Evolutionary conservation across 1,284 basidiomycete genomes (phyloP).

Genomic region (Moesziomyces antarcticus): DNA sequence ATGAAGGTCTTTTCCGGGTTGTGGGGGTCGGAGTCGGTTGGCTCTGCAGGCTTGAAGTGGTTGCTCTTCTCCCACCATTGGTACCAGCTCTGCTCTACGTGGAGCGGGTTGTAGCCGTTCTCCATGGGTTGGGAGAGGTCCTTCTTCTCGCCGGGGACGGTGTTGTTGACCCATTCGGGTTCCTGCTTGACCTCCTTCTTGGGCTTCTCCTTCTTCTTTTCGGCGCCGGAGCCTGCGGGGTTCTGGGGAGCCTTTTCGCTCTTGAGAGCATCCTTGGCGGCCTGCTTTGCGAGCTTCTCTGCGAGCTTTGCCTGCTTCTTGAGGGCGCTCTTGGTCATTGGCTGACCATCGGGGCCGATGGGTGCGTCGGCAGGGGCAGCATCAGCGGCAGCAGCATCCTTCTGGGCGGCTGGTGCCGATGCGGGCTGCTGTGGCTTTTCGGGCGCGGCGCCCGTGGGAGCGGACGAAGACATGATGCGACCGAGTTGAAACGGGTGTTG

Average conservation of each 20-base stretch:
- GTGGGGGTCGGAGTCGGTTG: constrained; percentile 61
- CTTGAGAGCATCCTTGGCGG: constrained; percentile 63
- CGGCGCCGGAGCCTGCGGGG: constrained; percentile 34
- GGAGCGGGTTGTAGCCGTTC: constrained; percentile 90
- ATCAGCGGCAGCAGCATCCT: constrained; percentile 11
- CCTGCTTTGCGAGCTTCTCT: constrained; percentile 61
- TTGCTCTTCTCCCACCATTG: constrained; percentile 95
- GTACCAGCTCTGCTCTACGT: constrained; percentile 96
- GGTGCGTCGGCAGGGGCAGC: constrained; percentile 27
- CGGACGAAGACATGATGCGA: constrained; percentile 38
- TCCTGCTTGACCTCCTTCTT: constrained; percentile 65
- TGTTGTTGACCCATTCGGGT: constrained; percentile 64
- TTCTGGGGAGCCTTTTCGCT: constrained; percentile 46
- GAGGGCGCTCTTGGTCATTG: constrained; percentile 57
- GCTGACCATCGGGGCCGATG: constrained; percentile 51
- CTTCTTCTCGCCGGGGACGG: constrained; percentile 63
- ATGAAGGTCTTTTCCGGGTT: constrained; percentile 75
- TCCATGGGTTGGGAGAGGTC: constrained; percentile 87
- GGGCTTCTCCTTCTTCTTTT: constrained; percentile 66
- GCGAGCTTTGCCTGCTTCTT: constrained; percentile 63
- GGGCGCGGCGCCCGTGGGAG: constrained; percentile 15
- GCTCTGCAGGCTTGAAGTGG: constrained; percentile 81
- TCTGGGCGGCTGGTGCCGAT: constrained; percentile 19
- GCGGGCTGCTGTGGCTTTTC: constrained; percentile 21
- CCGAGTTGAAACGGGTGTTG: background rate